Base-by-base conservation (phyloP, 305 asterid genomes). In the Withania somnifera region DNA sequence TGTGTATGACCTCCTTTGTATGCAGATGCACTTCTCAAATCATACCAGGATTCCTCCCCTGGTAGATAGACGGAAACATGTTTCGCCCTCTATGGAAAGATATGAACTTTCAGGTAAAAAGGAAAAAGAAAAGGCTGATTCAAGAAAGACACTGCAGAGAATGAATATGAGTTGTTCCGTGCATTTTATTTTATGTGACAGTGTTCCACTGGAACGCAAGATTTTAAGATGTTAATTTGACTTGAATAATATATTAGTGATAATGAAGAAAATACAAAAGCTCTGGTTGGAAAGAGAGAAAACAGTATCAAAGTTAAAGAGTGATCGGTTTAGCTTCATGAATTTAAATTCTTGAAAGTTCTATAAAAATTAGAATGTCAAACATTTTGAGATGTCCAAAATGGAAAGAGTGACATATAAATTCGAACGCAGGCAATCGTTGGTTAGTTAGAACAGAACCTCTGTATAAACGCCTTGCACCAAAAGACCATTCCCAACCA, bases 391-490 rank as follows among this genome's bases (percentile, higher is more conserved):
- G 34, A 24, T 24, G 58, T 73, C 40, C 36, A 73, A 47, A 7
- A 24, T 47, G 36, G n/a, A 50, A 47, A 73, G 22, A 26, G 17
- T 26, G 42, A 7, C 60, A 73, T 57, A 61, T 15, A 19, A 75
- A 42, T 50, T 71, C 14, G 9, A 45, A 42, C 57, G 13, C 57
- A 45, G 34, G 28, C 78, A 40, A 47, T 15, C 45, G 73, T 28
- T 60, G 45, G 34, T 15, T 69, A 26, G 42, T 30, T 34, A 63
- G 85, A 84, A 54, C 6, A 75, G 71, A 67, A 96, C 99, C 98
- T 93, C 87, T 11, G 95, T 91, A 88, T 87, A 97, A 88, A 97
- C 87, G 81, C 98, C 99, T 93, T 97, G 99, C 61, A 97, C 99
- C 88, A 97, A 87, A 82, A 97, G 89, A 88, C 97, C 85, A 86